phyloP scores from a whole-genome alignment of 352 stramenopile species.

The Phytophthora brassicae region DNA sequence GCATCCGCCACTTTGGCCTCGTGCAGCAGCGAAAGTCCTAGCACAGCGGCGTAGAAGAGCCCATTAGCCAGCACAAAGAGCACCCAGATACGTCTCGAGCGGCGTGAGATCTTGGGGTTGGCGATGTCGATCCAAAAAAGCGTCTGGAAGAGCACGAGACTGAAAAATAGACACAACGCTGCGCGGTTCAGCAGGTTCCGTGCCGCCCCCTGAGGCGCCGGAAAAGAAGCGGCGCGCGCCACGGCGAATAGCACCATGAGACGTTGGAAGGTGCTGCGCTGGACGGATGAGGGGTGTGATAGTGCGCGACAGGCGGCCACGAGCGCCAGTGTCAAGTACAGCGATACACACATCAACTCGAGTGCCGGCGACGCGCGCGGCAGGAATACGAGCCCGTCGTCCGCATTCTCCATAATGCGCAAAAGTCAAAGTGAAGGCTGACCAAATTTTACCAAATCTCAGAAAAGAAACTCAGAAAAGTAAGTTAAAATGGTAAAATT shows the following conservation, averaged over 20 bases:
- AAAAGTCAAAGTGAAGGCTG: too few relatives aligned
- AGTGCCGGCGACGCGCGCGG: conserved; percentile 48
- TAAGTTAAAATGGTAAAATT: too few relatives aligned
- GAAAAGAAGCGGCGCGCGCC: conserved; percentile 57
- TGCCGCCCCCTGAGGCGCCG: conserved; percentile 29
- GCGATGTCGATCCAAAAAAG: conserved; percentile 88
- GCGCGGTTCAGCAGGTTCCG: conserved; percentile 71
- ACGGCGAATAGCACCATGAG: conserved; percentile 68
- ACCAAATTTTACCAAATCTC: too few relatives aligned
- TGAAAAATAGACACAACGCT: conserved; percentile 84
- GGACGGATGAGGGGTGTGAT: conserved; percentile 32
- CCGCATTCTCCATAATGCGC: background rate
- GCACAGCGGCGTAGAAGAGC: conserved; percentile 70
- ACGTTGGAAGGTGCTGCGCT: conserved; percentile 70
- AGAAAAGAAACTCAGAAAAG: too few relatives aligned
- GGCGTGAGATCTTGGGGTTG: conserved; percentile 74
- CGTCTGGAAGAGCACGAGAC: conserved; percentile 84
- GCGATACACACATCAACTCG: conserved; percentile 50
- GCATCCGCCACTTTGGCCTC: conserved; percentile 29
- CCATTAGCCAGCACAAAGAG: conserved; percentile 71
- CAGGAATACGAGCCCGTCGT: conserved; percentile 63
- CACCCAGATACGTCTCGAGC: conserved; percentile 78
- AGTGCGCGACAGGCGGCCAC: conserved; percentile 54
- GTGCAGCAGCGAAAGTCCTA: conserved; percentile 63
- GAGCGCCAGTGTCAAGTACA: conserved; percentile 63